Percentiles rank a stretch among this genome's conserved stretches.
Conservation (phyloP, 2,329 filamentous ascomycete species). For the Sphaceloma murrayae region DNA sequence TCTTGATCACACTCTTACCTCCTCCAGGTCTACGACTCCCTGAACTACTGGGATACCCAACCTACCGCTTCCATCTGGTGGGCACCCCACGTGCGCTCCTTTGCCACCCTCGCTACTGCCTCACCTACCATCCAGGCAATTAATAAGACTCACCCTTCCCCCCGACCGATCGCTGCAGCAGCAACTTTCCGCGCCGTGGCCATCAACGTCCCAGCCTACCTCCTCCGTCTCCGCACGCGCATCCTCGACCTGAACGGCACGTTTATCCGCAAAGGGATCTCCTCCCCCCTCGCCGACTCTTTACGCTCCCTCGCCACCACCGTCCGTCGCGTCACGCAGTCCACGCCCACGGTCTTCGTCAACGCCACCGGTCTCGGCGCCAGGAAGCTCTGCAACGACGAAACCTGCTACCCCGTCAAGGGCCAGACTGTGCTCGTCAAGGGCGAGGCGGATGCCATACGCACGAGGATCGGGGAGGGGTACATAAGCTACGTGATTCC, state of each 20-base stretch:
- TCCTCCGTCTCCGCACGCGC: conserved; percentile 29
- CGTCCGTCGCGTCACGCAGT: not conserved
- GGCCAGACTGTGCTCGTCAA: conserved; percentile 40
- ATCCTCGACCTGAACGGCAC: not conserved
- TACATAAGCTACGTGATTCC: conserved; percentile 35
- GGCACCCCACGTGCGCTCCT: conserved; percentile 29
- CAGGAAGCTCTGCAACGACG: conserved; percentile 29
- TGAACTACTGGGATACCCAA: conserved; percentile 25
- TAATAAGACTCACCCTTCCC: not conserved
- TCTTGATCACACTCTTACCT: no score
- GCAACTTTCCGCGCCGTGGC: conserved; percentile 29
- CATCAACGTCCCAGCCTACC: conserved; percentile 32
- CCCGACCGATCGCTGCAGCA: conserved; percentile 22
- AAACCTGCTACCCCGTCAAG: conserved; percentile 33
- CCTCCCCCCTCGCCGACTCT: conserved; percentile 1
- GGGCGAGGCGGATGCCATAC: conserved; percentile 31
- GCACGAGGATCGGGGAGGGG: conserved; percentile 26
- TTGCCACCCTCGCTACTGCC: conserved; percentile 22
- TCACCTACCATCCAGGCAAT: conserved; percentile 1
- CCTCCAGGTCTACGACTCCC: conserved; percentile 17
- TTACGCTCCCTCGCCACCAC: not conserved
- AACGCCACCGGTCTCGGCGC: conserved; percentile 39
- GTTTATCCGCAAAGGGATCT: conserved; percentile 1
- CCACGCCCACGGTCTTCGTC: conserved; percentile 20
- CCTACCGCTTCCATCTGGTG: conserved; percentile 32